phyloP scores from a whole-genome alignment of 1,284 basidiomycete genomes.

The Trametes sp. region DNA sequence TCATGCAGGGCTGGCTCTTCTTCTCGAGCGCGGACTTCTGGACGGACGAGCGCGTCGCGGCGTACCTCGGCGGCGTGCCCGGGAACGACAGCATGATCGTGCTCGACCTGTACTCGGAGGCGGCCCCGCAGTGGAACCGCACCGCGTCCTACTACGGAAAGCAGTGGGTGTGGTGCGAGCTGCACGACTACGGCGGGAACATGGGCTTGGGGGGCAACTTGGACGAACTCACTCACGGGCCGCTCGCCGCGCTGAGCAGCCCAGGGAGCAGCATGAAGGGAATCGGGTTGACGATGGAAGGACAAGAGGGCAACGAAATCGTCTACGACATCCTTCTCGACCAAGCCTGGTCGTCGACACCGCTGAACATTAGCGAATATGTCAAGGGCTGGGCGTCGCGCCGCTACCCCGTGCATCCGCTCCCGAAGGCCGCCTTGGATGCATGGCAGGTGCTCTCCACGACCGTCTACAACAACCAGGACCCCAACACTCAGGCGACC shows the following conservation, averaged over 20 bases:
- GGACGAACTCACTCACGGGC: conserved; percentile 43
- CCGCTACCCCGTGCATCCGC: conserved; percentile 43
- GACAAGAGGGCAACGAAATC: conserved; percentile 54
- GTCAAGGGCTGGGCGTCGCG: conserved; percentile 46
- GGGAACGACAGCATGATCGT: conserved; percentile 49
- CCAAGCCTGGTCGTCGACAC: conserved; percentile 48
- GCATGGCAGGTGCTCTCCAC: conserved; percentile 50
- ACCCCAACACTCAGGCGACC: conserved; percentile 45
- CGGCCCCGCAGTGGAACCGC: conserved; percentile 51
- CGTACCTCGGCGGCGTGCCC: conserved; percentile 49
- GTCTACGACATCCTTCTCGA: conserved; percentile 53
- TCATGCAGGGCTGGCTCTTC: conserved; percentile 57
- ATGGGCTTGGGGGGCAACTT: conserved; percentile 53
- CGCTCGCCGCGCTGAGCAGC: conserved; percentile 42
- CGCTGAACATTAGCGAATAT: conserved; percentile 44
- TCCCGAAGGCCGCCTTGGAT: conserved; percentile 39
- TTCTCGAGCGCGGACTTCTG: conserved; percentile 47
- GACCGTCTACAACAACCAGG: conserved; percentile 50
- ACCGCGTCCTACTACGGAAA: conserved; percentile 50
- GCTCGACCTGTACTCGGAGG: conserved; percentile 53
- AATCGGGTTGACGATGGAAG: conserved; percentile 51
- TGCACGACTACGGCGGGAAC: conserved; percentile 53
- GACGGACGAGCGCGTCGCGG: conserved; percentile 48
- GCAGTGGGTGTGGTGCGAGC: conserved; percentile 54
- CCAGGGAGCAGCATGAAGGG: conserved; percentile 48